phyloP scores from a whole-genome alignment of 805 yeast genomes.

The Candida anglica region DNA sequence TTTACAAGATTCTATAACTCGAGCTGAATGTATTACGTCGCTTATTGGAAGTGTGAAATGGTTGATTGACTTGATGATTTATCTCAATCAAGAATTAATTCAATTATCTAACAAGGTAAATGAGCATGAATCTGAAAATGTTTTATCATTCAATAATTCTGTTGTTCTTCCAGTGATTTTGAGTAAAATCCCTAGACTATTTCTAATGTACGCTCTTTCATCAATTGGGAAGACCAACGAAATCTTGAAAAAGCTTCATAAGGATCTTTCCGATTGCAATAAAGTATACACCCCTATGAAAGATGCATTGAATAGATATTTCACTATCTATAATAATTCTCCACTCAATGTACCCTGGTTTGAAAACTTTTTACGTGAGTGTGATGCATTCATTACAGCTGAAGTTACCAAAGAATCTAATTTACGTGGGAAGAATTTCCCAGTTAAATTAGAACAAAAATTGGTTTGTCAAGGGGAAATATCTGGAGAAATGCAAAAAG shows the following conservation, averaged over 20 bases:
- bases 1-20: slow-evolving; percentile 47
- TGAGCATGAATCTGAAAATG: slow-evolving; percentile 13
- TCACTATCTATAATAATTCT: slow-evolving; percentile 43
- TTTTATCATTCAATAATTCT: slow-evolving; percentile 27
- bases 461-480: slow-evolving; percentile 59
- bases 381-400: slow-evolving; percentile 38
- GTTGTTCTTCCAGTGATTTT: slow-evolving; percentile 57
- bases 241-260: slow-evolving; percentile 53
- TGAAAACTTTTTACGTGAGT: slow-evolving; percentile 59
- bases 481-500: slow-evolving; percentile 40
- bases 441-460: slow-evolving; percentile 55
- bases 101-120: slow-evolving; percentile 33
- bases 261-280: slow-evolving; percentile 40
- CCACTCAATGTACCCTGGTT: slow-evolving; percentile 55
- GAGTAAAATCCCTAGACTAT: slow-evolving; percentile 66
- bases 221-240: slow-evolving; percentile 63
- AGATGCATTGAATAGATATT: slow-evolving; percentile 49
- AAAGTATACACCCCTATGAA: slow-evolving; percentile 45
- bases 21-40: slow-evolving; percentile 60
- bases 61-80: slow-evolving; percentile 76
- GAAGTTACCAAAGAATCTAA: slow-evolving; percentile 20
- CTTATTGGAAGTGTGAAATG: slow-evolving; percentile 80
- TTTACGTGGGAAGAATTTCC: slow-evolving; percentile 19
- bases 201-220: slow-evolving; percentile 61
- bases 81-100: slow-evolving; percentile 67